phyloP scores from a whole-genome alignment of 352 stramenopile genomes.

The Peronospora destructor region DNA sequence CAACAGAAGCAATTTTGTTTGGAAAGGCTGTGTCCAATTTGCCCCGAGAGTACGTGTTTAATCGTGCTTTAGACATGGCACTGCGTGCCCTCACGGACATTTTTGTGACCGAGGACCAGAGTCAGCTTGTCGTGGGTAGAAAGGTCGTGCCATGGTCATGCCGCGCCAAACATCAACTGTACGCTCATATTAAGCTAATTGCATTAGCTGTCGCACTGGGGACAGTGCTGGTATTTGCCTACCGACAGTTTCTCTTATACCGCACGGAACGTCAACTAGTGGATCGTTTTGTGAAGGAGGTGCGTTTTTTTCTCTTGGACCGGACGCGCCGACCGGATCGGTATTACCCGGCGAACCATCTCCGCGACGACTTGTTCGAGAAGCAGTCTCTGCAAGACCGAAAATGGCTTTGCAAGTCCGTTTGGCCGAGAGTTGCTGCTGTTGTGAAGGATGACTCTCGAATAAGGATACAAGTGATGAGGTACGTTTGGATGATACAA shows the following conservation, averaged over 20 bases:
- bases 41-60: slow-evolving; percentile 48
- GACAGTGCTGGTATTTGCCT: slow-evolving; percentile 26
- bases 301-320: slow-evolving; percentile 52
- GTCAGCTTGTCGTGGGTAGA: slow-evolving; percentile 39
- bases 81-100: slow-evolving; percentile 48
- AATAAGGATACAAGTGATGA: slow-evolving; percentile 33
- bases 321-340: slow-evolving; percentile 32
- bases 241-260: slow-evolving; percentile 34
- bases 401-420: slow-evolving; percentile 43
- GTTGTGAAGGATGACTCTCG: slow-evolving; percentile 54
- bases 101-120: slow-evolving; percentile 41
- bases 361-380: slow-evolving; percentile 61
- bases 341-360: slow-evolving; percentile 47
- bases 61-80: slow-evolving; percentile 53
- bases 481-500: slow-evolving; percentile 27
- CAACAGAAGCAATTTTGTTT: slow-evolving; percentile 38
- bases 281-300: slow-evolving; percentile 63
- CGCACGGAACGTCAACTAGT: slow-evolving; percentile 43
- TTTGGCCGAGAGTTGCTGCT: slow-evolving; percentile 52
- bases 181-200: slow-evolving; percentile 38
- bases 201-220: slow-evolving; percentile 25
- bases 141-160: slow-evolving; percentile 46
- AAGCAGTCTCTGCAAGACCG: slow-evolving; percentile 36
- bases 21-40: slow-evolving; percentile 38
- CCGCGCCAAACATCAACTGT: slow-evolving; percentile 43